Evolutionary conservation across 2,329 filamentous ascomycete species (phyloP).

Genomic region (Nemania sp.): DNA sequence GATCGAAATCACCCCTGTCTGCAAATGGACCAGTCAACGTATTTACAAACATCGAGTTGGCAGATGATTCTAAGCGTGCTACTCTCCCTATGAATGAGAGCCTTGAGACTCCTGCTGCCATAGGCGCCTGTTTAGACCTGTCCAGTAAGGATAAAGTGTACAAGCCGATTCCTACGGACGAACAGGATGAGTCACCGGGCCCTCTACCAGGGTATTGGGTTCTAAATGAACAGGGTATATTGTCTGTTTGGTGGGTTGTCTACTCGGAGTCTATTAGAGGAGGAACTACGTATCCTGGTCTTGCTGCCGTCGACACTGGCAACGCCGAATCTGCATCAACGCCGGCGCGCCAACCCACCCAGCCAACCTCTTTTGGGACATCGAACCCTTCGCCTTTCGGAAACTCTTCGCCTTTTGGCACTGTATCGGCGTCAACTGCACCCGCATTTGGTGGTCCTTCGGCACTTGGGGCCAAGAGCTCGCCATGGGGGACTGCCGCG

Average conservation of each 20-base stretch:
- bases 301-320: slow-evolving; percentile 63
- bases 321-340: slow-evolving; percentile 48
- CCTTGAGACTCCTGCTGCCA: slow-evolving; percentile 79
- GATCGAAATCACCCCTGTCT: slow-evolving; percentile 76
- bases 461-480: slow-evolving; percentile 63
- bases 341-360: slow-evolving; percentile 51
- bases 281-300: slow-evolving; percentile 77
- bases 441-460: slow-evolving; percentile 63
- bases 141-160: slow-evolving; percentile 82
- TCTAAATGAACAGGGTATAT: slow-evolving; percentile 87
- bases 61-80: slow-evolving; percentile 80
- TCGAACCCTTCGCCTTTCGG: slow-evolving; percentile 57
- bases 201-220: slow-evolving; percentile 87
- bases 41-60: slow-evolving; percentile 79
- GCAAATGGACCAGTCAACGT: slow-evolving; percentile 71
- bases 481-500: slow-evolving; percentile 61
- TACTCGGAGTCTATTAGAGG: slow-evolving; percentile 87
- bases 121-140: slow-evolving; percentile 87
- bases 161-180: slow-evolving; percentile 80
- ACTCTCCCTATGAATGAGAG: slow-evolving; percentile 80
- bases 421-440: slow-evolving; percentile 51
- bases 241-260: slow-evolving; percentile 91
- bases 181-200: slow-evolving; percentile 81
- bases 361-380: slow-evolving; percentile 42
- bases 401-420: slow-evolving; percentile 57